phyloP scores from a whole-genome alignment of 257 asterid genomes.

The Jacaranda copaia region DNA sequence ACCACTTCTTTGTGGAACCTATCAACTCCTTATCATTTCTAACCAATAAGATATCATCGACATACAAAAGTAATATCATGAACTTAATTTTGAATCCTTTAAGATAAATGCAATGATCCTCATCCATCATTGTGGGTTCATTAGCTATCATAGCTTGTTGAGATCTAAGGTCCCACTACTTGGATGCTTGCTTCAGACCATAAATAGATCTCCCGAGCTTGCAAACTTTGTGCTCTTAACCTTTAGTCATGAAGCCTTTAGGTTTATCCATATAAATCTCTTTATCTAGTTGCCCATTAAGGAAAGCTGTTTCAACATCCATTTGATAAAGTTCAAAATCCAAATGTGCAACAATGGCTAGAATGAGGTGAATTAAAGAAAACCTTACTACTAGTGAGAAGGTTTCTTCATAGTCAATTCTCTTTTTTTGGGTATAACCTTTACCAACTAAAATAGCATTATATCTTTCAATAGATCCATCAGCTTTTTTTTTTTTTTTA shows the following conservation, averaged over 20 bases:
- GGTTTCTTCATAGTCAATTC: too few relatives aligned
- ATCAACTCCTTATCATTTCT: neutral
- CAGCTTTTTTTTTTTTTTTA: neutral
- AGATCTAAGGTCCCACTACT: neutral
- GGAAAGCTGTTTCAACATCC: neutral
- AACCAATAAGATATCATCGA: neutral
- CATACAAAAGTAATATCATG: too few relatives aligned
- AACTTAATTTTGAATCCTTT: neutral
- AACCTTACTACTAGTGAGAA: too few relatives aligned
- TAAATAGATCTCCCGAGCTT: neutral
- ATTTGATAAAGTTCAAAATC: neutral
- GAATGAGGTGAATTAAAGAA: neutral
- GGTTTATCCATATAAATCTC: neutral
- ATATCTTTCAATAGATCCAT: neutral
- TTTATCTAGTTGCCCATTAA: too few relatives aligned
- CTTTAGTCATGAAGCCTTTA: neutral
- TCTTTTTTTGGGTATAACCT: neutral
- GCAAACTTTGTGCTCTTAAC: neutral
- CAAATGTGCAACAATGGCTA: too few relatives aligned
- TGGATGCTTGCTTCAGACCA: neutral
- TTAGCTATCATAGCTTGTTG: neutral
- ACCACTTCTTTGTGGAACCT: neutral
- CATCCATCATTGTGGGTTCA: neutral
- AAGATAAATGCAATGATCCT: neutral
- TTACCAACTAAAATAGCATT: neutral